Percentiles rank a stretch among this genome's conserved stretches.
phyloP scores from a whole-genome alignment of 805 yeast species.

The Candida mattraensis region DNA sequence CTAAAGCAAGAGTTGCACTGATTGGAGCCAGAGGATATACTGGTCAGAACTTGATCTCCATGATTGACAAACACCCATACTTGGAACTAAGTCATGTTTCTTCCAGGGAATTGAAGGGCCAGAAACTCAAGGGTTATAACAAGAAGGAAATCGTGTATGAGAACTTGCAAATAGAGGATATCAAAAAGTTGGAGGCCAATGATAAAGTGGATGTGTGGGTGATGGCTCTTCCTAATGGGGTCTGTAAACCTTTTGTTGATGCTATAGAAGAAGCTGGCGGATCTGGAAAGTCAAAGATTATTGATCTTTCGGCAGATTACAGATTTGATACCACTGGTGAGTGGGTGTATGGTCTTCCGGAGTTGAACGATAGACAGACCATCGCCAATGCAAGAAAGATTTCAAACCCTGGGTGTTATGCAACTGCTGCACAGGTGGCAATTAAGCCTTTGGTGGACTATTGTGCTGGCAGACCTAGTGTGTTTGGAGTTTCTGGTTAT shows the following conservation, averaged over 20 bases:
- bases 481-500: constrained; percentile 96
- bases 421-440: constrained; percentile 96
- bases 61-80: constrained; percentile 85
- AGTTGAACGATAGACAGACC: constrained; percentile 65
- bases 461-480: constrained; percentile 70
- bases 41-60: constrained; percentile 86
- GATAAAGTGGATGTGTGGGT: constrained; percentile 94
- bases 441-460: constrained; percentile 80
- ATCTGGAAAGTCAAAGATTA: constrained; percentile 70
- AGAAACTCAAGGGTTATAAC: constrained; percentile 81
- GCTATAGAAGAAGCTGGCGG: constrained; percentile 64
- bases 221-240: constrained; percentile 98
- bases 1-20: constrained; percentile 76
- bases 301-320: constrained; percentile 94
- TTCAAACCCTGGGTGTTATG: constrained; percentile 98
- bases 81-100: constrained; percentile 91
- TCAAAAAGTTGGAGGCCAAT: constrained; percentile 70
- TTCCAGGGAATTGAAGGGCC: constrained; percentile 90
- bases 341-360: constrained; percentile 97
- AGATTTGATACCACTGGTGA: constrained; percentile 85
- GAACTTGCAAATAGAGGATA: constrained; percentile 85
- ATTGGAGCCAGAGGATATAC: constrained; percentile 99
- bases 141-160: constrained; percentile 79
- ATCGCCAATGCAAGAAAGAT: constrained; percentile 77
- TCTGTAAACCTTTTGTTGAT: constrained; percentile 83